Conservation (phyloP, 192 early-diverging fungal genomes). For the Funneliformis geosporum region DNA sequence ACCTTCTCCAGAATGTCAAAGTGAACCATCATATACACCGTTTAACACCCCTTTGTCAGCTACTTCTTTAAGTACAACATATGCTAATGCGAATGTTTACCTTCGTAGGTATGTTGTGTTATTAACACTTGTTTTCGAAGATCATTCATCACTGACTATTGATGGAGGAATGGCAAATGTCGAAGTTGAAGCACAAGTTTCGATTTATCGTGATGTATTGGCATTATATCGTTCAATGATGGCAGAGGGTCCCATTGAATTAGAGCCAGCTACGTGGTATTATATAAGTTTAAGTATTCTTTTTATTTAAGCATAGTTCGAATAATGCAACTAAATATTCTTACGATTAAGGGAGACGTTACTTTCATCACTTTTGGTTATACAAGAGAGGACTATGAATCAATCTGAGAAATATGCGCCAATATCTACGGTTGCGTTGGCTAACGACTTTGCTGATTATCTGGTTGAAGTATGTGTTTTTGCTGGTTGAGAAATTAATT, state of each 20-base stretch:
- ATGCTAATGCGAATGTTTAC: conserved; percentile 58
- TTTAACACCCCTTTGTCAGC: not conserved
- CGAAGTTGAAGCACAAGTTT: conserved; percentile 50
- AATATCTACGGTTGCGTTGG: conserved; percentile 39
- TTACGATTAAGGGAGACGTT: conserved; percentile 53
- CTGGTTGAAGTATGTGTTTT: conserved; percentile 60
- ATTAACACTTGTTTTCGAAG: conserved; percentile 62
- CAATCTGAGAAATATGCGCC: conserved; percentile 42
- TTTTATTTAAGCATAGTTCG: conserved; percentile 28
- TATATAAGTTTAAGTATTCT: conserved; percentile 34
- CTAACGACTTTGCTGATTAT: conserved; percentile 65
- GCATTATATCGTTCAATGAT: conserved; percentile 66
- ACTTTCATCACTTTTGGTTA: conserved; percentile 58
- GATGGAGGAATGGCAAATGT: conserved; percentile 46
- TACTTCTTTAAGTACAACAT: conserved; percentile 31
- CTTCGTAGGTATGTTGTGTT: conserved; percentile 68
- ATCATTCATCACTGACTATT: conserved; percentile 35
- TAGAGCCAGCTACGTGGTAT: conserved; percentile 58
- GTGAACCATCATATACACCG: conserved; percentile 1
- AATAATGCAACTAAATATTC: not conserved
- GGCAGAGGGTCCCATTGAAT: conserved; percentile 49
- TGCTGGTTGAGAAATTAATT: not conserved
- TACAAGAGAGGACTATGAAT: conserved; percentile 61
- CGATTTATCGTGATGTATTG: conserved; percentile 69
- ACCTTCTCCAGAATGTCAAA: conserved; percentile 13